Conservation (phyloP, 139 green algal species). For the Diplosphaera chodatii region DNA sequence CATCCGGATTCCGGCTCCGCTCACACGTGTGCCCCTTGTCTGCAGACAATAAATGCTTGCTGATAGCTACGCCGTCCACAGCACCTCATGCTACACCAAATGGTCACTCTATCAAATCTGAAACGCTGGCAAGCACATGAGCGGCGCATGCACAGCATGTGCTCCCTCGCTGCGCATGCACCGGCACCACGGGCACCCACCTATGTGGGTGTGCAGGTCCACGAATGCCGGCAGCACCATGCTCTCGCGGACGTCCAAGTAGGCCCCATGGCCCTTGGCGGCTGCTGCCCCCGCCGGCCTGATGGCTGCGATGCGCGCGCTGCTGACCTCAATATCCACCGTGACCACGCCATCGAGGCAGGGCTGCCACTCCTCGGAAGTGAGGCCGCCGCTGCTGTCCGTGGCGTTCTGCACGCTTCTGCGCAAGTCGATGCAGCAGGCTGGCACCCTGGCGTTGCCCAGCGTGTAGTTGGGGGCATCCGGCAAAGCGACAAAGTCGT, state of each 20-base stretch:
- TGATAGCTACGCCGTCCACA: no score
- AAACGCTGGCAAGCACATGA: no score
- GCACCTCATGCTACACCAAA: no score
- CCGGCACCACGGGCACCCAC: no score
- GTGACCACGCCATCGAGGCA: conserved; percentile 29
- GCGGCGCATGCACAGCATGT: no score
- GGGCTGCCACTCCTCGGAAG: neutral
- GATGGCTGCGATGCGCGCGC: conserved; percentile 11
- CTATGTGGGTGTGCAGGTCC: conserved; percentile 73
- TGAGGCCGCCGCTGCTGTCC: neutral
- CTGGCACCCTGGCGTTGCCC: conserved; percentile 15
- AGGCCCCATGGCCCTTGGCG: neutral
- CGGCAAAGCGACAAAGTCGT: neutral
- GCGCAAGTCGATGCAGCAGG: conserved; percentile 11
- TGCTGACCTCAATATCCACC: conserved; percentile 35
- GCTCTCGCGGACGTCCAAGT: conserved; percentile 20
- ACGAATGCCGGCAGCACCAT: conserved; percentile 53
- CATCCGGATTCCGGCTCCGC: conserved; percentile 52
- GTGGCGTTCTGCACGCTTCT: neutral
- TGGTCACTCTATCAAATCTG: no score
- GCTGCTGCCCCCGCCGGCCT: neutral
- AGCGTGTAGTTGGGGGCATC: conserved; percentile 4
- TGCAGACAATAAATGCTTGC: no score
- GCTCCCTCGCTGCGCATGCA: no score
- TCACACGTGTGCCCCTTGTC: conserved; percentile 71